Base-by-base conservation (phyloP, 2,329 filamentous ascomycete genomes). In the Colletotrichum theobromicola region DNA sequence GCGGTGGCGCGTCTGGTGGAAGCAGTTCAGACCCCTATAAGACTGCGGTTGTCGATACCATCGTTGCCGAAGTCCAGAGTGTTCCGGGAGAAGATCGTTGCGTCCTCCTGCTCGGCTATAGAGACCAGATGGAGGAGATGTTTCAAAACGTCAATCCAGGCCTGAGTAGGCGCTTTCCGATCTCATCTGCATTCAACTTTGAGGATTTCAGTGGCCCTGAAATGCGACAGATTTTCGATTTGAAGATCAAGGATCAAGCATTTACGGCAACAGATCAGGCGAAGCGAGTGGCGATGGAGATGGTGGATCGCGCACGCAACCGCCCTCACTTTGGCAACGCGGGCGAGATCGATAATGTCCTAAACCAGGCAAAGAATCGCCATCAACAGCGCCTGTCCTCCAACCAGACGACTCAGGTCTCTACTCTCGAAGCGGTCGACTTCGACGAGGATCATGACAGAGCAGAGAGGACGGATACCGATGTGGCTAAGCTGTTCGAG, bases 121-220 rank as follows among this genome's bases (percentile, higher is more conserved):
- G 90, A 63, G 89, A 92, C 0, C 86, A 93, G 76, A 94, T 96
- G 90, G 87, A 91, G 67, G 83, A 88, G 0, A 95, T 95, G 93
- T 92, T 95, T 75, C 90, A 91, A n/a, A 92, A 93, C 35, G 90
- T 91, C 63, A 95, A 95, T 73, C 93, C 93, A 0, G 94, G 94
- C 0, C 85, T 95, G 0, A 87, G 85, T 4, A 85, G 94, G 32
- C 87, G 94, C 0, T 95, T 95, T 73, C 91, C 91, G 0, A 80
- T 94, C 0, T 85, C 88, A 0, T 87, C 88, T 1, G 92, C 91
- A 0, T 95, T 95, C 76, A 79, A 81, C 0, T 96, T 95, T 78
- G 89, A 94, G 21, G 93, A 95, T 79, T 95, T 94, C 78, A 85
- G 83, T 2, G 86, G 93, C 15, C 75, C 82, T 0, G 89, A 94